These are phyloP conservation scores for Bruguiera hainesii DNA, from an alignment of 441 rosid species.

Conservation along the genomic window DNA sequence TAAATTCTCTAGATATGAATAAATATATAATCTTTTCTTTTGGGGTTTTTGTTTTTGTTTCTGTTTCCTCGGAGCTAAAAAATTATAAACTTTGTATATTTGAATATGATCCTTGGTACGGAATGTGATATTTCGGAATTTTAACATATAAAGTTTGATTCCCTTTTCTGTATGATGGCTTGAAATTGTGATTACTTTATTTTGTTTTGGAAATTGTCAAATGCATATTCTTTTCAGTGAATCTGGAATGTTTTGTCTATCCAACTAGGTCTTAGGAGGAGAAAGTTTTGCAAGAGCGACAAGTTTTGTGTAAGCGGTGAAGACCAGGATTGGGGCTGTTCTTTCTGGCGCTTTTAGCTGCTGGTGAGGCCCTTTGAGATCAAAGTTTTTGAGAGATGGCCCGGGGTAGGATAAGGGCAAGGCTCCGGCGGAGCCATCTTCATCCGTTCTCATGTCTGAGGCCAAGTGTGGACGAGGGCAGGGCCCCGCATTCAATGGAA, in stretches of 20 bases:
- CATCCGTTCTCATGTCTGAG: constrained; percentile 80
- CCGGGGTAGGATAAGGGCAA: constrained; percentile 62
- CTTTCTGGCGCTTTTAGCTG: constrained; percentile 20
- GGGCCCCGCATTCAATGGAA: constrained; percentile 56
- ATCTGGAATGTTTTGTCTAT: constrained; percentile 19
- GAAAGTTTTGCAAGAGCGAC: constrained; percentile 19
- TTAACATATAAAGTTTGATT: background rate
- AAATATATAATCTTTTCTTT: background rate
- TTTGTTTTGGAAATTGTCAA: constrained; percentile 13
- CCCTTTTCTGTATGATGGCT: background rate
- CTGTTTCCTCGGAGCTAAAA: background rate
- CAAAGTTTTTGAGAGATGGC: constrained; percentile 42
- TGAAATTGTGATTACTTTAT: background rate
- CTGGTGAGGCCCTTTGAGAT: constrained; percentile 18
- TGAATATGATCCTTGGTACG: background rate
- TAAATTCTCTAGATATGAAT: background rate
- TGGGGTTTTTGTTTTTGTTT: background rate
- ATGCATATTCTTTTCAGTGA: constrained; percentile 11
- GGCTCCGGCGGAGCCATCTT: constrained; percentile 67
- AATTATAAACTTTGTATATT: background rate
- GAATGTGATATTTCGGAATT: background rate
- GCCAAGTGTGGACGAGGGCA: constrained; percentile 45
- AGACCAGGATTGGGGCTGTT: constrained; percentile 24
- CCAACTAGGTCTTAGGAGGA: constrained; percentile 26
- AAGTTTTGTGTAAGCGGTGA: constrained; percentile 20